Evolutionary conservation across 192 early-diverging fungal species (phyloP).

Genomic region (Entomortierella chlamydospora): DNA sequence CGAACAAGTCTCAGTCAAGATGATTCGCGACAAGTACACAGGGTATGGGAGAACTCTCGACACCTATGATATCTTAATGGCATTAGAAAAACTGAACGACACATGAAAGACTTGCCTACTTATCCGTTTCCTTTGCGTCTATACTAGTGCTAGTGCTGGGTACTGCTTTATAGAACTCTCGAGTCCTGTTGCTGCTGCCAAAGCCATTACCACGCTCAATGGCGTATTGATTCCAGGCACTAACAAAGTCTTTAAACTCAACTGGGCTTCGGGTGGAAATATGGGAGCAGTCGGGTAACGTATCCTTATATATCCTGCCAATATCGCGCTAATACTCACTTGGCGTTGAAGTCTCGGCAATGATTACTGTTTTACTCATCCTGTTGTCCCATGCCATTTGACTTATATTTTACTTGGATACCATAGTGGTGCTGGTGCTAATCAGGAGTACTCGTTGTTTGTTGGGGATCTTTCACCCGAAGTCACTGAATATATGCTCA

Average conservation of each 20-base stretch:
- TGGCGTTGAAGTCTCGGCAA: too few relatives aligned
- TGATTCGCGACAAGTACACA: conserved; percentile 93
- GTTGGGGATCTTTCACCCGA: conserved; percentile 96
- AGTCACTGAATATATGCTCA: conserved; percentile 84
- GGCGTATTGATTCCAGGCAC: conserved; percentile 87
- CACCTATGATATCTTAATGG: too few relatives aligned
- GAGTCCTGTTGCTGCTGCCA: conserved; percentile 73
- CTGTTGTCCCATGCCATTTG: too few relatives aligned
- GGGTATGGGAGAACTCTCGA: conserved; percentile 75
- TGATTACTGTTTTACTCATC: neutral
- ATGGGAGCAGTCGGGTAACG: conserved; percentile 12
- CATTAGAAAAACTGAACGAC: too few relatives aligned
- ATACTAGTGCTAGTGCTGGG: conserved; percentile 68
- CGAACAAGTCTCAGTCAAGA: conserved; percentile 90
- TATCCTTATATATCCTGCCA: neutral
- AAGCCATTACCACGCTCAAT: conserved; percentile 78
- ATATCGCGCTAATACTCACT: too few relatives aligned
- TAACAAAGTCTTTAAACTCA: conserved; percentile 88
- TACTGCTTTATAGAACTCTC: conserved; percentile 97
- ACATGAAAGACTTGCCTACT: too few relatives aligned
- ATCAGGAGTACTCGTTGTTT: conserved; percentile 93
- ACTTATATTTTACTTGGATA: neutral
- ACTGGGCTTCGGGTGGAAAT: conserved; percentile 93
- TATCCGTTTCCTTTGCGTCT: too few relatives aligned
- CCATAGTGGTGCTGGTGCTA: conserved; percentile 64